Conservation (phyloP, 805 yeast species). For the Candida caryicola region DNA sequence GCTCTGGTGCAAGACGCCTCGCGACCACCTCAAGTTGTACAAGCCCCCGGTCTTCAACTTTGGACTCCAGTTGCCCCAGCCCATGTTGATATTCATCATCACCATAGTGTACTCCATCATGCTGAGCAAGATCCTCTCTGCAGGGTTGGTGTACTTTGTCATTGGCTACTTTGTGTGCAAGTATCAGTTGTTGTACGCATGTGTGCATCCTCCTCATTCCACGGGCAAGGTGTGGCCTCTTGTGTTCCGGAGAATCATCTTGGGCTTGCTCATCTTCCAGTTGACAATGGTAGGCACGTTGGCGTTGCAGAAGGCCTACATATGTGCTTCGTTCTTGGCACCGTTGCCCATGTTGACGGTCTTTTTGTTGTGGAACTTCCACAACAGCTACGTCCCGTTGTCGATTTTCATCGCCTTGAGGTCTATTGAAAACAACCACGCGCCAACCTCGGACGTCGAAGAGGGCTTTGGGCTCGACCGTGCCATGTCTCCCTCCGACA, state of each 20-base stretch:
- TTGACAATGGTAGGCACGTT: constrained; percentile 90
- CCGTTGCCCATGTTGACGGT: constrained; percentile 76
- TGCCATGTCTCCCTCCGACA: constrained; percentile 15
- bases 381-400: constrained; percentile 75
- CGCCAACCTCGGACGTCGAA: constrained; percentile 22
- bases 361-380: constrained; percentile 73
- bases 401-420: constrained; percentile 83
- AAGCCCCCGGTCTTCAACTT: constrained; percentile 91
- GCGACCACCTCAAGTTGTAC: constrained; percentile 72
- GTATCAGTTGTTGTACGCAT: constrained; percentile 83
- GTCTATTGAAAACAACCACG: constrained; percentile 57
- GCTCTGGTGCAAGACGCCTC: constrained; percentile 75
- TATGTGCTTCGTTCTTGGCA: constrained; percentile 63
- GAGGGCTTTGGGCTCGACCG: constrained; percentile 6
- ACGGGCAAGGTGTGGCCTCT: constrained; percentile 97
- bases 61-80: constrained; percentile 89
- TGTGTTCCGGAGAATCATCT: constrained; percentile 73
- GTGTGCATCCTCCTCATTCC: constrained; percentile 94
- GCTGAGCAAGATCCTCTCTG: constrained; percentile 80
- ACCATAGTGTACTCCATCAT: constrained; percentile 85
- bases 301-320: constrained; percentile 76
- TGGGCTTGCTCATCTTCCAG: constrained; percentile 83
- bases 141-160: constrained; percentile 80
- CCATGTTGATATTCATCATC: constrained; percentile 78
- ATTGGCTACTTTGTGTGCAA: constrained; percentile 87